Evolutionary conservation across 1,284 basidiomycete genomes (phyloP).

Genomic region (Xerocomus amazonicus): DNA sequence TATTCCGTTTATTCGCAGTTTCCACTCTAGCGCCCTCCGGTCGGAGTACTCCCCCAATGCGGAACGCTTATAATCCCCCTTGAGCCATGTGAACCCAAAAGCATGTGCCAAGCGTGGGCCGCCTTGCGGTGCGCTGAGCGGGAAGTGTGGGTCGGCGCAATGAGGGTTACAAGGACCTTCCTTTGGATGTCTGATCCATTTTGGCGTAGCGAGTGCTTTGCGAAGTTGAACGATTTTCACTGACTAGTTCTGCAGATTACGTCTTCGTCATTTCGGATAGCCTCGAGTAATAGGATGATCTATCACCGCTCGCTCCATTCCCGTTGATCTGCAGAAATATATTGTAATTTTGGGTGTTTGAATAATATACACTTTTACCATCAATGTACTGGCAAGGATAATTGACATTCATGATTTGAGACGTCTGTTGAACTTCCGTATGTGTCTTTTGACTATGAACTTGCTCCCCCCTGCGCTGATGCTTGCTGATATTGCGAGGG

Average conservation of each 20-base stretch:
- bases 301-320: too few species aligned
- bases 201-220: conserved; percentile 24
- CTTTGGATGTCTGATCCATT: conserved; percentile 70
- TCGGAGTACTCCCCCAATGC: conserved; percentile 65
- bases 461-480: too few species aligned
- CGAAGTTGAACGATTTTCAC: not conserved
- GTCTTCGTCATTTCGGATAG: too few species aligned
- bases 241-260: conserved; percentile 3
- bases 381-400: too few species aligned
- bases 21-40: conserved; percentile 66
- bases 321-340: too few species aligned
- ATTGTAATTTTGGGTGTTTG: too few species aligned
- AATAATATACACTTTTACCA: too few species aligned
- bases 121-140: conserved; percentile 62
- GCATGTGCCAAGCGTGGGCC: conserved; percentile 57
- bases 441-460: too few species aligned
- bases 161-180: conserved; percentile 61
- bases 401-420: too few species aligned
- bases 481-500: too few species aligned
- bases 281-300: too few species aligned
- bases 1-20: conserved; percentile 71
- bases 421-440: too few species aligned
- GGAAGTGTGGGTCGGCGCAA: conserved; percentile 55
- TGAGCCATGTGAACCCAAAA: conserved; percentile 61
- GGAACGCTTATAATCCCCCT: conserved; percentile 60